Conservation (phyloP, 352 stramenopile species). For the Phytophthora sansomeana region DNA sequence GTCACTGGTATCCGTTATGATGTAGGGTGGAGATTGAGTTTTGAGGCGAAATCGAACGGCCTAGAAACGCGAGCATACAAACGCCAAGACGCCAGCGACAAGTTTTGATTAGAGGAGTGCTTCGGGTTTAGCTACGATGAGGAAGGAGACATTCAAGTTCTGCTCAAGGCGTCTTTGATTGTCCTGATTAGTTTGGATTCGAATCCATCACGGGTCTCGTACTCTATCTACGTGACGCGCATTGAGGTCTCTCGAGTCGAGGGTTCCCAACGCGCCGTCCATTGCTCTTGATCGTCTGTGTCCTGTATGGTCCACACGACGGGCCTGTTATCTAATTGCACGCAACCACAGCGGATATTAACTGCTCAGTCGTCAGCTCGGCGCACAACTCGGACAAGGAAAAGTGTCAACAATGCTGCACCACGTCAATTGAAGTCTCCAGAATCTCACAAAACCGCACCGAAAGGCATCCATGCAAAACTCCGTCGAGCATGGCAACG, state of each 20-base stretch:
- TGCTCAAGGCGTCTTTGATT: conserved; percentile 20
- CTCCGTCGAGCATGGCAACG: neutral
- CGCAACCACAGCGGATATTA: conserved; percentile 65
- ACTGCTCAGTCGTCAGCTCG: conserved; percentile 83
- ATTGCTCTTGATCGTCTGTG: conserved; percentile 25
- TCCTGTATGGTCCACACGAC: conserved; percentile 14
- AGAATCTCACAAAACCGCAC: neutral
- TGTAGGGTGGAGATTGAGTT: conserved; percentile 40
- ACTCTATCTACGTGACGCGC: conserved; percentile 34
- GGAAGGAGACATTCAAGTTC: neutral
- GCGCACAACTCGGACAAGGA: conserved; percentile 8
- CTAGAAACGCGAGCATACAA: conserved; percentile 57
- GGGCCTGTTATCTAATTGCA: conserved; percentile 69
- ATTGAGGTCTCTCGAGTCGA: conserved; percentile 16
- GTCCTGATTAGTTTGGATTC: conserved; percentile 20
- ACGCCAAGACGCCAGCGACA: conserved; percentile 36
- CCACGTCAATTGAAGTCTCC: conserved; percentile 14
- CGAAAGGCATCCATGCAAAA: conserved; percentile 12
- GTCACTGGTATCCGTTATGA: conserved; percentile 14
- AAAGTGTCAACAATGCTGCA: conserved; percentile 15
- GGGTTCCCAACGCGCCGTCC: conserved; percentile 4
- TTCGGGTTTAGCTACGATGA: neutral
- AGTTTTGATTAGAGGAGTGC: conserved; percentile 9
- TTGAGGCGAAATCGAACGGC: conserved; percentile 22
- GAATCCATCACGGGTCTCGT: conserved; percentile 22